A percentile compares a stretch with the other conserved stretches of the same genome.
Evolutionary conservation across 345 rosid species (phyloP).

Genomic region (Syzygium aromaticum): DNA sequence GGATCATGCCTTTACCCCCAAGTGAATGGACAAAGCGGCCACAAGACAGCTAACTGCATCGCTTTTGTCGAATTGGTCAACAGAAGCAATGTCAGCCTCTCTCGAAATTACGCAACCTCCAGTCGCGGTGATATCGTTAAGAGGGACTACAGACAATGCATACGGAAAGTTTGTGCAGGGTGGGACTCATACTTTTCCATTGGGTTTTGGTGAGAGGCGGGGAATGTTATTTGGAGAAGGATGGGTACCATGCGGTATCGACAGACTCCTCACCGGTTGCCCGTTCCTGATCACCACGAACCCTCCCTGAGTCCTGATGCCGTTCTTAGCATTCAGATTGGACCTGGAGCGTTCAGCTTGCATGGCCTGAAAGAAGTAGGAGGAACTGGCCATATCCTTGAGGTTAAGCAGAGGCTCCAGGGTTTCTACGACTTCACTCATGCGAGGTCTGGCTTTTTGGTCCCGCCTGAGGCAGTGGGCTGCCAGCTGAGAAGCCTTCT

Average conservation of each 20-base stretch:
- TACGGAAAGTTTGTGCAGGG: neutral
- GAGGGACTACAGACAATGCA: neutral
- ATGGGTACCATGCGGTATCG: constrained; percentile 26
- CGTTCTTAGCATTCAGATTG: constrained; percentile 16
- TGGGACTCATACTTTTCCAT: constrained; percentile 4
- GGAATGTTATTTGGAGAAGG: constrained; percentile 35
- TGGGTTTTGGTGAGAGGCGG: constrained; percentile 32
- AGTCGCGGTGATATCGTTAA: neutral
- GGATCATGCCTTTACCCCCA: neutral
- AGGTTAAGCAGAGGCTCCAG: constrained; percentile 69
- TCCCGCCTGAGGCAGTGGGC: constrained; percentile 88
- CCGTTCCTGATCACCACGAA: constrained; percentile 28
- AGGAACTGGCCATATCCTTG: constrained; percentile 62
- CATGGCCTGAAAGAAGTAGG: constrained; percentile 27
- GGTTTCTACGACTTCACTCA: constrained; percentile 79
- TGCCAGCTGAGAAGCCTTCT: constrained; percentile 75
- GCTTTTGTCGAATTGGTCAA: neutral
- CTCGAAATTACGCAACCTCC: neutral
- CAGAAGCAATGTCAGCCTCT: neutral
- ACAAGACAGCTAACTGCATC: neutral
- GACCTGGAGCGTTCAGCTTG: constrained; percentile 9
- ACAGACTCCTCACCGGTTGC: constrained; percentile 28
- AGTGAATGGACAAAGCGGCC: neutral
- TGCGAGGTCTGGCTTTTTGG: constrained; percentile 81
- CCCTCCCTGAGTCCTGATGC: constrained; percentile 24